phyloP scores from a whole-genome alignment of 176 grass and related monocot genomes.

The Luzula sylvatica region DNA sequence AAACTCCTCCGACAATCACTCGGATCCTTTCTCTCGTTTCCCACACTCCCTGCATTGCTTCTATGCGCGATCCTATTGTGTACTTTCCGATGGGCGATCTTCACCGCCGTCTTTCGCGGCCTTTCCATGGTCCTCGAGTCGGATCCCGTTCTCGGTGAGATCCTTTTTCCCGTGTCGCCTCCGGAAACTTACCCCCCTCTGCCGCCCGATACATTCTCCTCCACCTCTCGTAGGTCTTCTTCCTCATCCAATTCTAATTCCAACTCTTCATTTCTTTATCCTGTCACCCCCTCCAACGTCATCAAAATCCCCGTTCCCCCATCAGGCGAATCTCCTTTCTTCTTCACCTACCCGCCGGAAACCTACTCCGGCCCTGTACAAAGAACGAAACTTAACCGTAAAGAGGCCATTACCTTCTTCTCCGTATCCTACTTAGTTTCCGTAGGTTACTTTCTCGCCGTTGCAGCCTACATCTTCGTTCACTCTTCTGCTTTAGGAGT shows the following conservation, averaged over 20 bases:
- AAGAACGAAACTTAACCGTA: slow-evolving; percentile 28
- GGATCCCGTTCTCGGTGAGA: slow-evolving; percentile 49
- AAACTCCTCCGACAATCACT: slow-evolving; percentile 35
- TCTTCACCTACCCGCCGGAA: slow-evolving; percentile 40
- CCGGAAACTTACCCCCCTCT: slow-evolving; percentile 17
- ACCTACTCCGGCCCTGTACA: slow-evolving; percentile 19
- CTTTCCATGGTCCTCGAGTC: slow-evolving; percentile 51
- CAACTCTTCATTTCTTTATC: slow-evolving; percentile 20
- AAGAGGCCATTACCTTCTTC: slow-evolving; percentile 43
- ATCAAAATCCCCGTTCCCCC: slow-evolving; percentile 28
- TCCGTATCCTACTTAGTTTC: slow-evolving; percentile 66
- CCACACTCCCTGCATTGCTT: slow-evolving; percentile 53
- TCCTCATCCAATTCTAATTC: slow-evolving; percentile 34
- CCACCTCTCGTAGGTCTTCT: slow-evolving; percentile 34
- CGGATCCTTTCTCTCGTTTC: slow-evolving; percentile 34
- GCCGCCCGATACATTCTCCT: slow-evolving; percentile 25
- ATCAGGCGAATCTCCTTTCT: slow-evolving; percentile 25
- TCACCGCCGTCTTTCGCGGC: slow-evolving; percentile 48
- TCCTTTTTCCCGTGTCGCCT: slow-evolving; percentile 37
- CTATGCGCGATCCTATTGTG: slow-evolving; percentile 54
- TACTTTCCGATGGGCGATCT: slow-evolving; percentile 63
- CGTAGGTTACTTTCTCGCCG: slow-evolving; percentile 50
- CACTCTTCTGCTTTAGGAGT: slow-evolving; percentile 54
- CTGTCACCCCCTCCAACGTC: slow-evolving; percentile 29
- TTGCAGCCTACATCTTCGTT: slow-evolving; percentile 51